phyloP scores from a whole-genome alignment of 306 rosid genomes.

The Rosa rugosa region DNA sequence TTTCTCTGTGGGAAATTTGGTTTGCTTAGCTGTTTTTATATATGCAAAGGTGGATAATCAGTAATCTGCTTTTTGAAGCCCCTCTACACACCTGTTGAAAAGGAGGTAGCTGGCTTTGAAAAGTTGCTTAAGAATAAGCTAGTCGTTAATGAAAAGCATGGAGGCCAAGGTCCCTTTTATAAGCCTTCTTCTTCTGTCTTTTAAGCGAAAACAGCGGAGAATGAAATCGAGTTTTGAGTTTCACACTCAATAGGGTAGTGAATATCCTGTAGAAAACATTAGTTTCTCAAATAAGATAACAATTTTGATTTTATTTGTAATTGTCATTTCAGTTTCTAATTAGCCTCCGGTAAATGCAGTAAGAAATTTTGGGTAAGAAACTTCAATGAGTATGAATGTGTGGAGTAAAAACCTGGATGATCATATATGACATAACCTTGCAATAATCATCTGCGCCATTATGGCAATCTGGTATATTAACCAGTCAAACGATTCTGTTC shows the following conservation, averaged over 20 bases:
- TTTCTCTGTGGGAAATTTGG: slow-evolving; percentile 7
- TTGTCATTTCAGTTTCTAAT: not conserved
- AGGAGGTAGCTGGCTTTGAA: slow-evolving; percentile 28
- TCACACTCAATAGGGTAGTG: no score
- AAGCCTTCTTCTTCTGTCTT: slow-evolving; percentile 32
- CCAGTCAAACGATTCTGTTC: not conserved
- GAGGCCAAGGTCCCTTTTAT: slow-evolving; percentile 54
- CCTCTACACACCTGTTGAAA: slow-evolving; percentile 23
- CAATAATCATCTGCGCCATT: not conserved
- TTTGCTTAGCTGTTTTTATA: slow-evolving; percentile 5
- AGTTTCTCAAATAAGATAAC: not conserved
- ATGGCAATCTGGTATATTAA: not conserved
- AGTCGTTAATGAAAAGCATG: slow-evolving; percentile 14
- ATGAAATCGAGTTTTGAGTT: not conserved
- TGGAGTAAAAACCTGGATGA: not conserved
- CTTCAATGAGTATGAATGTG: not conserved
- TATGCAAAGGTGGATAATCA: slow-evolving; percentile 8
- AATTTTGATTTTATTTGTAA: not conserved
- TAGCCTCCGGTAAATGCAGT: not conserved
- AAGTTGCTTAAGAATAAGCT: slow-evolving; percentile 28
- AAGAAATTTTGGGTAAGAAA: not conserved
- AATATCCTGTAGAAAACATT: no score
- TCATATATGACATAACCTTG: not conserved
- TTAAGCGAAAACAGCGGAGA: slow-evolving; percentile 41
- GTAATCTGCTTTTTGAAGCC: slow-evolving; percentile 18